Evolutionary conservation across 140 eudicot species (phyloP).

Genomic region (Anethum foeniculum): DNA sequence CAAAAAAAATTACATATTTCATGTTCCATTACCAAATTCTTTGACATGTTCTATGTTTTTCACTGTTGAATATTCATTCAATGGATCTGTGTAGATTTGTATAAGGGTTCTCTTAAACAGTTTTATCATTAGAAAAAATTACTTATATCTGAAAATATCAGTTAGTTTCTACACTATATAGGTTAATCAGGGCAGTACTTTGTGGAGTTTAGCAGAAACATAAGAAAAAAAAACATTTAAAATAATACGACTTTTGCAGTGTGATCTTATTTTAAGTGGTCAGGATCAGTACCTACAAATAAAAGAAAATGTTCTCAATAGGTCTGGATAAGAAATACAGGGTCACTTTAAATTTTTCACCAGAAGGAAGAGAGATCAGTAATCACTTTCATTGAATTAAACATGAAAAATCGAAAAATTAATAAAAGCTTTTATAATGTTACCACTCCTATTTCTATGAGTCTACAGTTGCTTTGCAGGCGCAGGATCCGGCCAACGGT

Average conservation of each 20-base stretch:
- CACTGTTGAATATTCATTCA: too few species aligned
- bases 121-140: too few species aligned
- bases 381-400: neutral
- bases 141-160: too few species aligned
- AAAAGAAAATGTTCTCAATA: neutral
- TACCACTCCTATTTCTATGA: neutral
- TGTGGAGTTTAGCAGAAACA: neutral
- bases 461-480: neutral
- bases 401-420: neutral
- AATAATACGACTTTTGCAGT: neutral
- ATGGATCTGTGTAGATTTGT: too few species aligned
- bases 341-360: neutral
- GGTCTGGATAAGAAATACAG: neutral
- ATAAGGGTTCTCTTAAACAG: too few species aligned
- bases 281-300: too few species aligned
- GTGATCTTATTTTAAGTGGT: neutral
- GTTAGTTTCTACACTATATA: too few species aligned
- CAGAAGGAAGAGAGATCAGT: neutral
- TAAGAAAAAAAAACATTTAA: neutral
- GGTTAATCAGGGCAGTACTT: neutral
- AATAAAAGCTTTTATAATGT: constrained; percentile 1
- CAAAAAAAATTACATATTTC: neutral
- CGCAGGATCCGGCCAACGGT: neutral
- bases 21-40: too few species aligned
- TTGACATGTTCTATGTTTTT: too few species aligned